Evolutionary conservation across 768 basidiomycete species (phyloP), one percentile per base, ranked within the genome.

Genomic region (Plicaturopsis crispa): DNA sequence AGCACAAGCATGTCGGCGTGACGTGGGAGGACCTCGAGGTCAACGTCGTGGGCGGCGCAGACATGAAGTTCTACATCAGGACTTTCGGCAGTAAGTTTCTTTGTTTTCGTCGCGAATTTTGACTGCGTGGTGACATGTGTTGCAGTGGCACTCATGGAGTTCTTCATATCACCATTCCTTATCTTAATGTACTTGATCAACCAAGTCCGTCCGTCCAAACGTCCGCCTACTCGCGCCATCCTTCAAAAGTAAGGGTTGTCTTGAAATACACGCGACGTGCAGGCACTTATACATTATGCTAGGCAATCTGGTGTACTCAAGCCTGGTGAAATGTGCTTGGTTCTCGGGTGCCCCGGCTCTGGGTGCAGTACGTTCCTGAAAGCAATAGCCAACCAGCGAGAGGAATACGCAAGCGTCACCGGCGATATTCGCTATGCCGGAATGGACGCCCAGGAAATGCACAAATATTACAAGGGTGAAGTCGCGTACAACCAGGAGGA

Each of bases 291-390:
- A 28, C 26, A 28, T 8, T 8, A 14, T 28, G 26, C 41, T 39
- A 78, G 79, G 44, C 72, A 73, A 16, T 78, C 76, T 5, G 88
- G 86, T 28, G 63, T 79, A 13, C 59, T 88, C 28, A 79, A 83
- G 45, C 75, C 84, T 0, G 80, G 87, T 13, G 82, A 92, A 66
- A 91, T 92, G 88, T 81, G 86, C 51, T 71, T 90, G 5, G 86
- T 85, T 16, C 66, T 86, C 10, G 89, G 89, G 14, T 80, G 85
- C 39, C 89, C 89, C 4, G 84, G 83, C 1, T 72, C 85, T 4
- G 90, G 90, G 23, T 93, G 91, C 54, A 77, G 81, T 1, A 85
- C 91, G 0, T 90, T 94, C 62, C 68, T 94, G 16, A 90, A 88
- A 59, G 60, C 78, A 0, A 80, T 94, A 42, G 74, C 91, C 14